Percentiles rank a stretch among this genome's conserved stretches.
Conservation (phyloP, 257 asterid species). For the Plantago major region DNA sequence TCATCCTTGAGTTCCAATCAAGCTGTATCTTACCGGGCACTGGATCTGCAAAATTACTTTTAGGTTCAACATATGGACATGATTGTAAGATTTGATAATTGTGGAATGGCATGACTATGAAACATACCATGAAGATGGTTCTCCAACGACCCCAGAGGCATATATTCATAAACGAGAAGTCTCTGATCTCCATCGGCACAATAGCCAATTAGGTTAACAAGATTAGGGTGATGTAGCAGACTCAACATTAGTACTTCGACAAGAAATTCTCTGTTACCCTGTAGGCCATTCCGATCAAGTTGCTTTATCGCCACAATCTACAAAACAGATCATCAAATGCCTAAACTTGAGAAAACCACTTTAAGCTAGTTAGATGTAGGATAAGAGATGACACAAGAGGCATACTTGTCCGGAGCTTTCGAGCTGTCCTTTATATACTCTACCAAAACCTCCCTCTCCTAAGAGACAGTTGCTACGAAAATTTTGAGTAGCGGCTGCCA, state of each 20-base stretch:
- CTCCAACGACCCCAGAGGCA: conserved; percentile 84
- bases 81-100: not conserved
- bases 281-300: conserved; percentile 84
- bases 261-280: conserved; percentile 86
- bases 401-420: conserved; percentile 61
- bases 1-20: conserved; percentile 94
- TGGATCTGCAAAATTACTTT: conserved; percentile 41
- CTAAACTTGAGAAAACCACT: conserved; percentile 2
- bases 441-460: conserved; percentile 97
- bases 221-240: too few species aligned
- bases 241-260: conserved; percentile 91
- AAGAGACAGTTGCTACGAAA: conserved; percentile 64
- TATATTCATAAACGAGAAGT: conserved; percentile 80
- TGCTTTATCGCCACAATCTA: conserved; percentile 97
- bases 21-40: conserved; percentile 49
- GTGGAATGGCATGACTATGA: not conserved
- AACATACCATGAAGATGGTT: conserved; percentile 80
- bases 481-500: conserved; percentile 75
- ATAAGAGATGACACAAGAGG: not conserved
- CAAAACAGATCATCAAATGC: not conserved
- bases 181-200: conserved; percentile 98
- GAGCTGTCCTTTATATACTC: conserved; percentile 83
- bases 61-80: conserved; percentile 9
- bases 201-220: conserved; percentile 83
- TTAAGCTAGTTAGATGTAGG: not conserved